Evolutionary conservation across 139 green algal genomes (phyloP), one percentile per base, ranked within the genome.

Genomic region (Auxenochlorella protothecoides): DNA sequence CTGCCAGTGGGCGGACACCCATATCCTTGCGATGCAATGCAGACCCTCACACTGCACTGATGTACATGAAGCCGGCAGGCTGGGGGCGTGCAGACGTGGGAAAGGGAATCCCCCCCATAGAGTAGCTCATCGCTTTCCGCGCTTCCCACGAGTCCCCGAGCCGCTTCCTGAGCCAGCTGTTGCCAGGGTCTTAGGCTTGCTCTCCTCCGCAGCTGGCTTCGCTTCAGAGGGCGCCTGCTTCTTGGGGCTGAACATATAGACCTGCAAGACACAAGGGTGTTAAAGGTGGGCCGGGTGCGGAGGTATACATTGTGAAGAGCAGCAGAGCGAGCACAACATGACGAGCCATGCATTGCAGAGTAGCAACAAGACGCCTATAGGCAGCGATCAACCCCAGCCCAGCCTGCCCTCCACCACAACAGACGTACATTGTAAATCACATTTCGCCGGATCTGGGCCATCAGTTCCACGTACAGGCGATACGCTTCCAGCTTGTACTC

Each of bases 401-500:
- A 3, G 10, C n/a, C 51, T 57, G 65, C 62, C 13, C 5, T 53
- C 13, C 63, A 14, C 16, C 3, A 27, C 78, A 97, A 96, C 72
- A 90, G 72, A 77, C 94, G 97, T 3, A 97, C 87, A n/a, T 96
- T 97, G 87, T 98, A 98, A 74, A 99, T 99, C 64, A 96, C 91
- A 68, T 99, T 99, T 27, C 94, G 83, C 27, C 93, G 83, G 54
- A 97, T 94, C 76, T 93, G 79, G 15, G 87, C 89, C 85, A 88
- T 90, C 87, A 96, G 91, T 65, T 92, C 86, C 76, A 90, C 63
- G 72, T 93, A 96, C 55, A 96, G 85, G 68, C 92, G 84, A 78
- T 93, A 96, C 2, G 91, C 95, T 84, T 99, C 95, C 16, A 99
- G 85, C 86, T 99, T 99, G 87, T 97, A 99, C 88, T 99, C 95